Evolutionary conservation across 768 basidiomycete genomes (phyloP).

Genomic region (Boletellus ananiceps): DNA sequence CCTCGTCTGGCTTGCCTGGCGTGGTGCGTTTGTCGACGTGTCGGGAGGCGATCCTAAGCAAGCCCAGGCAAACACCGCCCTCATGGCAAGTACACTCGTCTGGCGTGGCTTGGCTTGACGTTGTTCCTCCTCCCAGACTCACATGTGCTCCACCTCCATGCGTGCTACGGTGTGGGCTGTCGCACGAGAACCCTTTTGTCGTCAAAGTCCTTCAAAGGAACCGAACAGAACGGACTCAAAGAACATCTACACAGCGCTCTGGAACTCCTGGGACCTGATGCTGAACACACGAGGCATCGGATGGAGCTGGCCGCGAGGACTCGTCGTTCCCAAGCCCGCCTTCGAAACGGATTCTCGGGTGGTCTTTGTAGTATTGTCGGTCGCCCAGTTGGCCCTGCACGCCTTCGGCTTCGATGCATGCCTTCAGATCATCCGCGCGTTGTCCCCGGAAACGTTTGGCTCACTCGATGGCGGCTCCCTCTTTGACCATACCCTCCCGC

Average conservation of each 20-base stretch:
- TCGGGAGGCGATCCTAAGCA: conserved; percentile 17
- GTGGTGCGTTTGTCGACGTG: conserved; percentile 28
- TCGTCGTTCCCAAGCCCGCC: conserved; percentile 12
- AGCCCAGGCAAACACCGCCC: conserved; percentile 7
- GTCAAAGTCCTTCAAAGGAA: conserved; percentile 1
- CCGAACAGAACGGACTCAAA: not conserved
- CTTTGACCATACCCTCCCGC: conserved; percentile 31
- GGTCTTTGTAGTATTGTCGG: conserved; percentile 14
- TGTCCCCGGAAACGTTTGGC: conserved; percentile 39
- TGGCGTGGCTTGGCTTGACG: not conserved
- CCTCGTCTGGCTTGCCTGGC: conserved; percentile 41
- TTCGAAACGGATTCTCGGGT: conserved; percentile 15
- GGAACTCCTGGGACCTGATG: conserved; percentile 26
- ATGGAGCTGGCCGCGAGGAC: conserved; percentile 22
- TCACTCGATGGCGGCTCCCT: conserved; percentile 33
- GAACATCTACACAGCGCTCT: conserved; percentile 10
- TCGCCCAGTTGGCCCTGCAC: not conserved
- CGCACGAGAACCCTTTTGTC: conserved; percentile 9
- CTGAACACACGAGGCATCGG: conserved; percentile 21
- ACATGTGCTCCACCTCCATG: conserved; percentile 13
- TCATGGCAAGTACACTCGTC: conserved; percentile 14
- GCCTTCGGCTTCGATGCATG: conserved; percentile 10
- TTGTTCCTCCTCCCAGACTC: conserved; percentile 2
- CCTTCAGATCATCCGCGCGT: conserved; percentile 13
- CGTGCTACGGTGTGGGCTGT: conserved; percentile 17